These are phyloP conservation scores for Glycyrrhiza uralensis DNA, from an alignment of 306 rosid genomes.

Conservation along the genomic window DNA sequence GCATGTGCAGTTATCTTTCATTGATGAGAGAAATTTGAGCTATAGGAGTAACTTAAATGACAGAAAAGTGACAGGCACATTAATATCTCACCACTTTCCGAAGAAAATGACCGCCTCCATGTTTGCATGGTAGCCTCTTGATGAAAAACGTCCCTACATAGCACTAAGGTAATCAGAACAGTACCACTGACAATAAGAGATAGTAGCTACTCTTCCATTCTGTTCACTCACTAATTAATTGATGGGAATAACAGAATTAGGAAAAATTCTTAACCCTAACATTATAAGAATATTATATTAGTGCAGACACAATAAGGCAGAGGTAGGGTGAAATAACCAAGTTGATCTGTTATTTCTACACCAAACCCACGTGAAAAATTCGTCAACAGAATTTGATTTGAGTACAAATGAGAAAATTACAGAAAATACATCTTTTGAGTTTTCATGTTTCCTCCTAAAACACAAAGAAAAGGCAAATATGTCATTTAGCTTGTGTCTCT, in stretches of 20 bases:
- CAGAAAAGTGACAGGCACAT: not conserved
- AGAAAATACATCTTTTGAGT: not conserved
- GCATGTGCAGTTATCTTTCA: not conserved
- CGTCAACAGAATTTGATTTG: not conserved
- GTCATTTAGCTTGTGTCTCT: not conserved
- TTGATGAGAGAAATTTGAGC: not conserved
- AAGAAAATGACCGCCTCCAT: constrained; percentile 64
- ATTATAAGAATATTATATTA: not conserved
- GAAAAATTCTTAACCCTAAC: not conserved
- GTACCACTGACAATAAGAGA: not conserved
- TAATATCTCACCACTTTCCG: constrained; percentile 61
- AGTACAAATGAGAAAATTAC: not conserved
- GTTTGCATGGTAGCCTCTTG: constrained; percentile 39
- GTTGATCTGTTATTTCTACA: not conserved
- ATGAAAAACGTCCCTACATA: constrained; percentile 42
- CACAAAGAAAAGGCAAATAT: not conserved
- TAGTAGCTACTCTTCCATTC: not conserved
- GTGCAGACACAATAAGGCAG: not conserved
- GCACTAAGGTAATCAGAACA: constrained; percentile 26
- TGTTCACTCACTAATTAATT: not conserved
- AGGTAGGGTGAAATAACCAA: not conserved
- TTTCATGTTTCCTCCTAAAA: not conserved
- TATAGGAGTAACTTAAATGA: not conserved
- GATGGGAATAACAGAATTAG: not conserved
- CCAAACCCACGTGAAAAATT: not conserved